phyloP scores from a whole-genome alignment of 257 asterid species.

The Lycium barbarum region DNA sequence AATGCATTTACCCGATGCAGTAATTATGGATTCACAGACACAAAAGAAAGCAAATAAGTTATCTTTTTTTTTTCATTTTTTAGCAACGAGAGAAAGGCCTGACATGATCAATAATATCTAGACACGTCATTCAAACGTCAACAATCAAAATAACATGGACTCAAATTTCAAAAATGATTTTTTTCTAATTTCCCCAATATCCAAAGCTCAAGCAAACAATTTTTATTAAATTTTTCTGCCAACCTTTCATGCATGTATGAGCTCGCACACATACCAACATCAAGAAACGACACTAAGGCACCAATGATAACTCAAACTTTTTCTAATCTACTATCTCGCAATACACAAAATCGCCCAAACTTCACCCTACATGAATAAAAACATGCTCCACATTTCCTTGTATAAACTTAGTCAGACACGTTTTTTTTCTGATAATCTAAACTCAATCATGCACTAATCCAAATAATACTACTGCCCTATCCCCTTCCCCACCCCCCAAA shows the following conservation, averaged over 20 bases:
- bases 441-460: background rate
- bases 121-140: background rate
- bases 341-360: background rate
- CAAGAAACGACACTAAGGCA: background rate
- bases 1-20: background rate
- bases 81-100: background rate
- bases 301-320: background rate
- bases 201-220: background rate
- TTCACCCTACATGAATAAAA: background rate
- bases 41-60: background rate
- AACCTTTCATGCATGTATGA: background rate
- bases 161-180: background rate
- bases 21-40: background rate
- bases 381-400: background rate
- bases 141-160: background rate
- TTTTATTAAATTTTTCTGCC: background rate
- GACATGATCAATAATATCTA: background rate
- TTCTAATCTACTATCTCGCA: background rate
- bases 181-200: background rate
- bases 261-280: background rate
- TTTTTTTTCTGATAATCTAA: background rate
- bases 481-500: background rate
- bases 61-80: background rate
- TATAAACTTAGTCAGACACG: background rate
- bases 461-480: background rate